Conservation (phyloP, 352 stramenopile species). For the Phytophthora kernoviae region DNA sequence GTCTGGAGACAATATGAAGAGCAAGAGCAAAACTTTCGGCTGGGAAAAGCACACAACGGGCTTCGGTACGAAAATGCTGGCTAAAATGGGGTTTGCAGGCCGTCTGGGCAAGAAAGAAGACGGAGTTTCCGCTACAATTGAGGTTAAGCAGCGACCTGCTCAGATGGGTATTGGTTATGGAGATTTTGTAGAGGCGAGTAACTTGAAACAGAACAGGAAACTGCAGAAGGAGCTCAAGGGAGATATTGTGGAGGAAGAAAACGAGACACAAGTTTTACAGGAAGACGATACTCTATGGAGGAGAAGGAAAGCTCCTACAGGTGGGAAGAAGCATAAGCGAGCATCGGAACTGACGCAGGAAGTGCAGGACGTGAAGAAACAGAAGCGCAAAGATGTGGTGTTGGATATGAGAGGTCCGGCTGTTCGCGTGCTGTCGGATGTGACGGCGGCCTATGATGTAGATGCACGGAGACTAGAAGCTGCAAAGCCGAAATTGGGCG, state of each 20-base stretch:
- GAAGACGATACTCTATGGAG: slow-evolving; percentile 86
- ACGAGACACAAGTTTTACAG: slow-evolving; percentile 30
- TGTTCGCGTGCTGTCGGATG: slow-evolving; percentile 70
- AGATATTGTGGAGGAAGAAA: slow-evolving; percentile 58
- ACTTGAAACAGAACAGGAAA: slow-evolving; percentile 91
- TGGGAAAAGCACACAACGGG: slow-evolving; percentile 98
- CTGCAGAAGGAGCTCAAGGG: slow-evolving; percentile 92
- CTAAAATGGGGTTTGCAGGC: slow-evolving; percentile 96
- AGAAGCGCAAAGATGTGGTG: slow-evolving; percentile 70
- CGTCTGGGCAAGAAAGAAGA: slow-evolving; percentile 93
- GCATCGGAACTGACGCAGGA: slow-evolving; percentile 70
- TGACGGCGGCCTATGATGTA: slow-evolving; percentile 72
- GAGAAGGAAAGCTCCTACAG: slow-evolving; percentile 61
- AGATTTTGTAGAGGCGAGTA: slow-evolving; percentile 92
- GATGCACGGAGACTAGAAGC: slow-evolving; percentile 45
- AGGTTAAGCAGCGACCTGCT: slow-evolving; percentile 92
- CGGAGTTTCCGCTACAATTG: slow-evolving; percentile 92
- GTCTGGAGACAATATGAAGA: slow-evolving; percentile 3
- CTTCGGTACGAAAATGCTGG: slow-evolving; percentile 95
- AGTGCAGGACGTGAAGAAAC: slow-evolving; percentile 40
- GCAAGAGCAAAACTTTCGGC: slow-evolving; percentile 42
- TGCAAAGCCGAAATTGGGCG: slow-evolving; percentile 76
- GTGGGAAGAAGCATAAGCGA: slow-evolving; percentile 56
- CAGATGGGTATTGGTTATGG: slow-evolving; percentile 95
- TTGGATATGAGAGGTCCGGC: slow-evolving; percentile 90